Conservation (phyloP, 192 early-diverging fungal species). For the Umbelopsis sp. region DNA sequence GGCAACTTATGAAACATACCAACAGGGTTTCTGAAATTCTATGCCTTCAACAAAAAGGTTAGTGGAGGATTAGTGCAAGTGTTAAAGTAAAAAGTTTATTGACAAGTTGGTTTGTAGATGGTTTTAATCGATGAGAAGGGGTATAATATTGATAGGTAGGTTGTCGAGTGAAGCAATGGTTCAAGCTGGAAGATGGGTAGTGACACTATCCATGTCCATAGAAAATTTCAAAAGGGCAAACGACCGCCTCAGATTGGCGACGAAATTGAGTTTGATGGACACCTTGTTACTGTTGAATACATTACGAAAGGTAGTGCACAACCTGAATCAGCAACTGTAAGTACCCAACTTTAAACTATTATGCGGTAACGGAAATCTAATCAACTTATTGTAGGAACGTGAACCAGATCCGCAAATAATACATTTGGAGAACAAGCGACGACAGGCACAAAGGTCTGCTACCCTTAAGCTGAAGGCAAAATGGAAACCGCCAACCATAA, state of each 20-base stretch:
- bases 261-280: constrained; percentile 54
- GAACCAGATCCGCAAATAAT: not conserved
- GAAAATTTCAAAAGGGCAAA: constrained; percentile 23
- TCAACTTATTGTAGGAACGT: not conserved
- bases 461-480: not conserved
- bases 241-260: constrained; percentile 32
- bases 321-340: not conserved
- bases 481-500: not conserved
- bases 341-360: not conserved
- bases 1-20: not conserved
- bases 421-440: not conserved
- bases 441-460: not conserved
- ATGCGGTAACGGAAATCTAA: not conserved
- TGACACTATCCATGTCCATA: not conserved
- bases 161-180: not conserved
- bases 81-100: not conserved
- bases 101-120: constrained; percentile 24
- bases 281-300: constrained; percentile 47
- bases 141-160: constrained; percentile 44
- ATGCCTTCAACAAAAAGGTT: constrained; percentile 31
- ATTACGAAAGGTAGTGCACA: not conserved
- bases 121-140: constrained; percentile 48
- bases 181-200: not conserved
- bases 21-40: constrained; percentile 25
- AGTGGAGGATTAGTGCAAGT: not conserved